Evolutionary conservation across 345 rosid species (phyloP).

Genomic region (Melastoma malabathricum): DNA sequence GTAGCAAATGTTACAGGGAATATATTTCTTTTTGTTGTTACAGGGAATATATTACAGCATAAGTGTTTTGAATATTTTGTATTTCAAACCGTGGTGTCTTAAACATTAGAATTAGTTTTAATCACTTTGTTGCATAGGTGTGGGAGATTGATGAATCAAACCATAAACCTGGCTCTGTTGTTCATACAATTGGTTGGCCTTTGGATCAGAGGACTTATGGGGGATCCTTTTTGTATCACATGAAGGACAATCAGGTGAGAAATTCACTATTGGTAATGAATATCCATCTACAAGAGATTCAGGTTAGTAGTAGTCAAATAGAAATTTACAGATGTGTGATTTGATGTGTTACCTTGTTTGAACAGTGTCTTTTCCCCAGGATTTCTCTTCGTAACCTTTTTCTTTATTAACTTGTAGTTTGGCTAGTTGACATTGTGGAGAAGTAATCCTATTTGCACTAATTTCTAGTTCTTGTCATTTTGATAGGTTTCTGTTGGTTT

Average conservation of each 20-base stretch:
- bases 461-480: not conserved
- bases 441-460: not conserved
- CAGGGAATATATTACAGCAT: not conserved
- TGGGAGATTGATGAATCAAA: conserved; percentile 88
- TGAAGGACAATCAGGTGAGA: conserved; percentile 69
- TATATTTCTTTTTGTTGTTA: too few species aligned
- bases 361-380: too few species aligned
- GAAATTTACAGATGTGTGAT: too few species aligned
- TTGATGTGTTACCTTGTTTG: too few species aligned
- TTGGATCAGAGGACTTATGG: conserved; percentile 79
- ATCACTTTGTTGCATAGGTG: conserved; percentile 32
- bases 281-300: not conserved
- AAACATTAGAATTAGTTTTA: not conserved
- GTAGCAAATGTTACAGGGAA: too few species aligned
- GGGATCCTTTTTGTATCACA: conserved; percentile 94
- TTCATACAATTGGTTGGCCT: conserved; percentile 97
- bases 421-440: not conserved
- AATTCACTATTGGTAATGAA: not conserved
- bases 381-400: too few species aligned
- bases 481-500: conserved; percentile 74
- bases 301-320: too few species aligned
- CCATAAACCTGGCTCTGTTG: conserved; percentile 70
- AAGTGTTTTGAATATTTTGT: too few species aligned
- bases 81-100: too few species aligned
- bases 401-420: too few species aligned